phyloP scores from a whole-genome alignment of 176 grass and related monocot genomes.

The Pontederia crassipes region DNA sequence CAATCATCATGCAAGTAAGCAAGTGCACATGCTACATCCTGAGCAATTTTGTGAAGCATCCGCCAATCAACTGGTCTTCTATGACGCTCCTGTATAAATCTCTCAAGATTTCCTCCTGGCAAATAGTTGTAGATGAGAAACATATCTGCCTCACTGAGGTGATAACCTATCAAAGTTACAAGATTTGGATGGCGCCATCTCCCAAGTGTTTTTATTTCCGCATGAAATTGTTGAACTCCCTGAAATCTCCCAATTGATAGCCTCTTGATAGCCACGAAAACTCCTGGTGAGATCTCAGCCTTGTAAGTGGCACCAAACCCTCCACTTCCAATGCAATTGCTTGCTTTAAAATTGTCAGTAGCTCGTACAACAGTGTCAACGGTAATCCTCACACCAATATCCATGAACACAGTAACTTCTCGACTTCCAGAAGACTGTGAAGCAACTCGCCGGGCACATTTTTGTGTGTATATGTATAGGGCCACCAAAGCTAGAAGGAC shows the following conservation, averaged over 20 bases:
- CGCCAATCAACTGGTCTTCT: conserved; percentile 78
- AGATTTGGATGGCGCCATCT: conserved; percentile 73
- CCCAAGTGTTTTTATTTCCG: conserved; percentile 86
- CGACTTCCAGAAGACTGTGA: conserved; percentile 41
- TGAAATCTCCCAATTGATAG: conserved; percentile 86
- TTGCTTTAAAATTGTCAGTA: conserved; percentile 70
- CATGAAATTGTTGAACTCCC: conserved; percentile 84
- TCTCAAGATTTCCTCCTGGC: conserved; percentile 86
- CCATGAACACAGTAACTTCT: conserved; percentile 74
- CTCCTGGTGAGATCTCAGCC: conserved; percentile 79
- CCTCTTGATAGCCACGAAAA: conserved; percentile 89
- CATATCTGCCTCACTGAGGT: conserved; percentile 75
- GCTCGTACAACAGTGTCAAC: conserved; percentile 78
- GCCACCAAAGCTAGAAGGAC: conserved; percentile 73
- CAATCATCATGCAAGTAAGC: conserved; percentile 74
- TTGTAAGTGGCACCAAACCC: conserved; percentile 97
- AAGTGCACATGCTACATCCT: conserved; percentile 81
- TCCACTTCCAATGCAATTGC: conserved; percentile 91
- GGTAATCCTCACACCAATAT: conserved; percentile 69
- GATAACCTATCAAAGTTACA: conserved; percentile 79
- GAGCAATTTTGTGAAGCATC: conserved; percentile 97
- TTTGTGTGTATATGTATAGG: conserved; percentile 75
- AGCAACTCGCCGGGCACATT: conserved; percentile 50
- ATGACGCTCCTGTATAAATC: conserved; percentile 75
- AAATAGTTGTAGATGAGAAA: conserved; percentile 98